Evolutionary conservation across 768 basidiomycete species (phyloP).

Genomic region (Rhodotorula diobovata): DNA sequence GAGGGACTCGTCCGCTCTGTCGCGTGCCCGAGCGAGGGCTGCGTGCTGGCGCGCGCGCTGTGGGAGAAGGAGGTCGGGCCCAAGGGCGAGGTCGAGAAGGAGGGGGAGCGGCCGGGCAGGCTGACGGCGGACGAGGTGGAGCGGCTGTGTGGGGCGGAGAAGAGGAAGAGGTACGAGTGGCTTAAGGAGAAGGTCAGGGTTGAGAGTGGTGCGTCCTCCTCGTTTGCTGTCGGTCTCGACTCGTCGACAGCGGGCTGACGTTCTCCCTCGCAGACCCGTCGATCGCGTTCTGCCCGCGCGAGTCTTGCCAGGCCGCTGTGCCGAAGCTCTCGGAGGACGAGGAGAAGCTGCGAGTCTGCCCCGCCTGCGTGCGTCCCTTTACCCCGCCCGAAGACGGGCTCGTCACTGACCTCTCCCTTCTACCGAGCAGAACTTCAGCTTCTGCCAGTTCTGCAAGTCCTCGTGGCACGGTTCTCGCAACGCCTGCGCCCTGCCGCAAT

Average conservation of each 20-base stretch:
- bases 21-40: constrained; percentile 35
- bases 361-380: constrained; percentile 10
- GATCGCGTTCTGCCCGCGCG: constrained; percentile 39
- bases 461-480: constrained; percentile 40
- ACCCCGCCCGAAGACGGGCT: no score
- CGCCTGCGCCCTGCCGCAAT: constrained; percentile 36
- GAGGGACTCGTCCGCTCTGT: constrained; percentile 41
- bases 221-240: neutral
- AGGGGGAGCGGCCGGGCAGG: constrained; percentile 17
- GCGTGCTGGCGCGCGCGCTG: constrained; percentile 26
- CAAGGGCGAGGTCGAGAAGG: neutral
- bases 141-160: constrained; percentile 33
- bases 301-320: constrained; percentile 37
- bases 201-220: constrained; percentile 36
- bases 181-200: constrained; percentile 39
- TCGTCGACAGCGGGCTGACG: neutral
- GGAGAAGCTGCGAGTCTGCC: constrained; percentile 39
- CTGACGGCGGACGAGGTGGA: constrained; percentile 28
- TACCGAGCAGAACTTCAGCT: constrained; percentile 15
- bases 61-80: constrained; percentile 19
- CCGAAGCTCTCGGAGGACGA: constrained; percentile 34
- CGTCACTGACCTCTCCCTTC: neutral
- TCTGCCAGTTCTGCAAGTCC: constrained; percentile 40
- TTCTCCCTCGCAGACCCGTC: constrained; percentile 31
- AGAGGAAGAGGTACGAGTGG: constrained; percentile 34